Evolutionary conservation across 2,329 filamentous ascomycete species (phyloP).

Genomic region (Hypoxylon sp.): DNA sequence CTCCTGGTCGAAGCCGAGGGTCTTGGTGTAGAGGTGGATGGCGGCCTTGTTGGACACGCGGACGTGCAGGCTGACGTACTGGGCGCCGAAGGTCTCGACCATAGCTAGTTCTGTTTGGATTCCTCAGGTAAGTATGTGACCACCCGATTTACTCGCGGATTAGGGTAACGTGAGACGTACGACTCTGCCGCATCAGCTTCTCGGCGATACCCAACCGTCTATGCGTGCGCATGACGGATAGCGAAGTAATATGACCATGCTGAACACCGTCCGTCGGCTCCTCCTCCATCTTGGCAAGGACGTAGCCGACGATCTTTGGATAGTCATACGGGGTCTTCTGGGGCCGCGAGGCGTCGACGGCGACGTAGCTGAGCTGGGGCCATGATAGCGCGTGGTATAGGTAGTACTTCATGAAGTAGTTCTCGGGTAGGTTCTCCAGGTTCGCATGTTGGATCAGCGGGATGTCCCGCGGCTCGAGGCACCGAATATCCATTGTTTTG

Average conservation of each 20-base stretch:
- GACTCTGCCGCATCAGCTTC: constrained; percentile 96
- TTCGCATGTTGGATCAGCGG: constrained; percentile 97
- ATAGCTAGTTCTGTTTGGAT: constrained; percentile 81
- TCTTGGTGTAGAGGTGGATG: constrained; percentile 91
- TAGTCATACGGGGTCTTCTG: constrained; percentile 84
- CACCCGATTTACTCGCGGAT: constrained; percentile 16
- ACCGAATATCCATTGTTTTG: constrained; percentile 86
- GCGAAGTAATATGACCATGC: constrained; percentile 94
- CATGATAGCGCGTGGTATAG: constrained; percentile 98
- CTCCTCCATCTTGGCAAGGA: constrained; percentile 99
- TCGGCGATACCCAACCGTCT: constrained; percentile 90
- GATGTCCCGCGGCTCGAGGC: constrained; percentile 84
- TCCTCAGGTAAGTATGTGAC: constrained; percentile 16
- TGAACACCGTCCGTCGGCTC: constrained; percentile 90
- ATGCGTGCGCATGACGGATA: constrained; percentile 97
- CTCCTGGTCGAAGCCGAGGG: constrained; percentile 87
- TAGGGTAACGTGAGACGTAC: constrained; percentile 64
- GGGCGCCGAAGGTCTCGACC: constrained; percentile 91
- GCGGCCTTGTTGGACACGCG: constrained; percentile 93
- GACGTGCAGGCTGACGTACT: constrained; percentile 96
- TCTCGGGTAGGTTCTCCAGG: constrained; percentile 98
- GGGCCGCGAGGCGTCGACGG: constrained; percentile 88
- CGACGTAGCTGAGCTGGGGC: constrained; percentile 97
- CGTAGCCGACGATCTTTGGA: constrained; percentile 97
- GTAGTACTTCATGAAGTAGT: constrained; percentile 99